Evolutionary conservation across 176 grass and related monocot species (phyloP), one percentile per base, ranked within the genome.

Genomic region (Phragmites australis): DNA sequence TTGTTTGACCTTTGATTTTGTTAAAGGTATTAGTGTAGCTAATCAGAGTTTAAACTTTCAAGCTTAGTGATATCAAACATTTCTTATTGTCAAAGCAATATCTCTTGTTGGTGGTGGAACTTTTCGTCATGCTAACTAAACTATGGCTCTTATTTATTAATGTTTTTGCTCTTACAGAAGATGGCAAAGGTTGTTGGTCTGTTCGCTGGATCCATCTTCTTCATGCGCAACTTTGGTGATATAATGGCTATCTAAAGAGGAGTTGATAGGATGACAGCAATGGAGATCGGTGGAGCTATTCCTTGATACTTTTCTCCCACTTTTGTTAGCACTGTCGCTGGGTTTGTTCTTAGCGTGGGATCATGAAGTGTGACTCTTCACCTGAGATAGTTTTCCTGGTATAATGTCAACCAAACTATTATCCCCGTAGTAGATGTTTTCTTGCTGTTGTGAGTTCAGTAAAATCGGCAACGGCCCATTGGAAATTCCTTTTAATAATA

Each of bases 151-250:
- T 37, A 71, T 29, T 42, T 74, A 11, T 72, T 40, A n/a, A n/a
- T n/a, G 70, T 39, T 25, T 47, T 14, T 11, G 45, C 4, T 78
- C 22, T 34, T 76, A 39, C 85, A 90, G 88, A 88, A 85, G 63
- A 21, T 93, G 44, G 64, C 82, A 45, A 73, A 81, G 45, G 82
- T 82, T 39, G 43, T 63, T 61, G 85, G 91, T 22, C 41, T 93
- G 15, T 93, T 93, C 25, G 82, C 47, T 67, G 91, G 84, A 51
- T 89, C 84, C 61, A 73, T 93, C 59, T 31, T 93, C 5, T 40
- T 93, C 4, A 87, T 93, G 84, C 87, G 56, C 61, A 90, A 59
- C 51, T 90, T 22, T 25, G 91, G 82, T 46, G 82, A 90, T 70
- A 41, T 83, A 18, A 90, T 90, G 88, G 56, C 82, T 23, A 34